Evolutionary conservation across 345 rosid genomes (phyloP), one percentile per base, ranked within the genome.

Genomic region (Euclidium syriacum): DNA sequence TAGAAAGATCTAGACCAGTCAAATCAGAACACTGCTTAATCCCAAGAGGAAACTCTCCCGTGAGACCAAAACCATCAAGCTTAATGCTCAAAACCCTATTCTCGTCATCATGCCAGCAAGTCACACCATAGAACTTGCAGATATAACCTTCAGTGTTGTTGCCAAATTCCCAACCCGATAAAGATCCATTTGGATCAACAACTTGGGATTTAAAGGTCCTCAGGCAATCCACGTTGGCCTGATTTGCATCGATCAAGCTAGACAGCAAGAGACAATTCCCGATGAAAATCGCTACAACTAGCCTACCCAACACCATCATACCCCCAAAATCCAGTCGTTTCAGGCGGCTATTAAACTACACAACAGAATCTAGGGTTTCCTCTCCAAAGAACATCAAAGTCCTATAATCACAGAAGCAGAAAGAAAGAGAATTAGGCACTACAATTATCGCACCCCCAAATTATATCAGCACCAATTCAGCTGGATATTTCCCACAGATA

Each of bases 21-120:
- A 91, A 34, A 64, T 80, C 84, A 10, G 71, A 1, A 71, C 98
- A 91, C 0, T 71, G 9, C 19, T 5, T 0, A 22, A 91, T 27
- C 3, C 75, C 87, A 3, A 0, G 38, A 70, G 98, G 98, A 67
- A 91, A 91, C 70, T 0, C 9, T 29, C 98, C 98, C 25, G 36
- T 58, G 38, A 91, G 88, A 20, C 84, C 95, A 82, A 51, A 77
- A 66, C 80, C 85, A 1, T 82, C 48, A 20, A 91, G 89, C 67
- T 67, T 80, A 47, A 91, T 70, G 70, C 79, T 85, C 62, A 91
- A 70, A 39, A 91, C 95, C 65, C 48, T 83, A 70, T 79, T 88
- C 82, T 91, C 98, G 68, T 83, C 92, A 6, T 89, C 92, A 46
- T 91, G 98, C 98, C 98, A 91, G 60, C 98, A 91, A 7, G 83